Percentiles rank a stretch among this genome's conserved stretches.
phyloP scores from a whole-genome alignment of 352 stramenopile genomes.

The Pythium brachiatum region DNA sequence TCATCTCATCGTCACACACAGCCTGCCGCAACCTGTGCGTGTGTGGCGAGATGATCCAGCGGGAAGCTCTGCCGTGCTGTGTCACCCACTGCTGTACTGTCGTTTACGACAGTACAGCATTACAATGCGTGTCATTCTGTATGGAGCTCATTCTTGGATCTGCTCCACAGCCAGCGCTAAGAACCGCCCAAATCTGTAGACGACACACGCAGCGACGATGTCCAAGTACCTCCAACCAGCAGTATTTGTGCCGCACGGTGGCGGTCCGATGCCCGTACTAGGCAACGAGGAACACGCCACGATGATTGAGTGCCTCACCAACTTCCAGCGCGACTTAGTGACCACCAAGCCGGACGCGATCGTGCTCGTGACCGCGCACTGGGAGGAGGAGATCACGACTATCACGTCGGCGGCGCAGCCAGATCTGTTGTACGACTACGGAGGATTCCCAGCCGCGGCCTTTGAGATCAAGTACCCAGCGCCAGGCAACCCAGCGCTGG shows the following conservation, averaged over 20 bases:
- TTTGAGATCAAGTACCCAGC: slow-evolving; percentile 85
- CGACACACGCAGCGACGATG: no score
- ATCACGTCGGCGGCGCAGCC: slow-evolving; percentile 47
- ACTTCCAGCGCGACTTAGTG: slow-evolving; percentile 28
- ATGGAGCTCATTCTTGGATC: not conserved
- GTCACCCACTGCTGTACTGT: no score
- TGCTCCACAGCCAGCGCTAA: not conserved
- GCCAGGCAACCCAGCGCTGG: slow-evolving; percentile 64
- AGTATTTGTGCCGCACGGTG: slow-evolving; percentile 38
- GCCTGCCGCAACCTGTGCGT: not conserved
- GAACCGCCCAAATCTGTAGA: not conserved
- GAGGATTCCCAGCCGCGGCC: slow-evolving; percentile 78
- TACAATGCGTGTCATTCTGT: no score
- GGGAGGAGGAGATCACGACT: slow-evolving; percentile 43
- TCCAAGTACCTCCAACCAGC: slow-evolving; percentile 10
- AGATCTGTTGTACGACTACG: slow-evolving; percentile 90
- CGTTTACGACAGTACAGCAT: no score
- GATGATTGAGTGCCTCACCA: slow-evolving; percentile 37
- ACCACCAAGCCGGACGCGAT: slow-evolving; percentile 48
- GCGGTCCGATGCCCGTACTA: slow-evolving; percentile 56
- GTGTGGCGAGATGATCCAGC: no score
- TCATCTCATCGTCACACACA: not conserved
- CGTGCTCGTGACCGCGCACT: slow-evolving; percentile 84
- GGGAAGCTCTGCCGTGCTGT: no score
- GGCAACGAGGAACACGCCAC: slow-evolving; percentile 34